Base-by-base conservation (phyloP, 2,329 filamentous ascomycete genomes). In the Aspergillus terreus region DNA sequence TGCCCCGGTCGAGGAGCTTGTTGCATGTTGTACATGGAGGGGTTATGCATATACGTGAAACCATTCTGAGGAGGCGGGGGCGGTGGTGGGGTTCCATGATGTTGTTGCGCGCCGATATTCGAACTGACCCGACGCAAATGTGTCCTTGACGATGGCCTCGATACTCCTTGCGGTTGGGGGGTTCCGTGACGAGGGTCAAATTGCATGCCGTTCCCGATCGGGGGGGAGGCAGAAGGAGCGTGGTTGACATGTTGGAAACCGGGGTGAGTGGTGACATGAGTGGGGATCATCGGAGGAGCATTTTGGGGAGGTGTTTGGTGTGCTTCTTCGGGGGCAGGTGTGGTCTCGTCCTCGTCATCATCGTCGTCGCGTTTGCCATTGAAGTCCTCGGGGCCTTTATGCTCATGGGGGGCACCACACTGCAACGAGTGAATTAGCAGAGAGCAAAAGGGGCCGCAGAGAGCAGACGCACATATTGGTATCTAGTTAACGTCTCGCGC, bases 321-420 rank as follows among this genome's bases (percentile, higher is more conserved):
- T 49, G 78, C 71, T 25, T 89, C 89, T 55, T 83, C 83, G 54
- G 85, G 83, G 6, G 86, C 86, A 44, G 87, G 88, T 6, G 87
- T 88, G 52, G 80, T 86, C 27, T 87, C 86, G 52, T 86, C 85
- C 49, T 90, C 88, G 14, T 96, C 88, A 12, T 96, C 92, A 47
- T 94, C 90, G 59, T 88, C 87, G 56, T 88, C 87, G 53, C 79
- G 78, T 71, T 87, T 87, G 58, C 90, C 90, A 66, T 87, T 88
- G 73, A 96, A 99, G 72, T 99, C 94, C 49, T 82, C 81, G 1
- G 94, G 94, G 2, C 92, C 92, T 75, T 97, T 99, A 75, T 97
- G 92, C 72, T 99, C 94, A 72, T 94, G 95, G 42, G 92, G 87
- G 53, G 85, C 87, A 63, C 91, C 91, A 48, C n/a, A 45, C 69